A percentile compares a stretch with the other conserved stretches of the same genome.
These are phyloP conservation scores for Collybiopsis luxurians DNA, from an alignment of 768 basidiomycete genomes.

Conservation along the genomic window DNA sequence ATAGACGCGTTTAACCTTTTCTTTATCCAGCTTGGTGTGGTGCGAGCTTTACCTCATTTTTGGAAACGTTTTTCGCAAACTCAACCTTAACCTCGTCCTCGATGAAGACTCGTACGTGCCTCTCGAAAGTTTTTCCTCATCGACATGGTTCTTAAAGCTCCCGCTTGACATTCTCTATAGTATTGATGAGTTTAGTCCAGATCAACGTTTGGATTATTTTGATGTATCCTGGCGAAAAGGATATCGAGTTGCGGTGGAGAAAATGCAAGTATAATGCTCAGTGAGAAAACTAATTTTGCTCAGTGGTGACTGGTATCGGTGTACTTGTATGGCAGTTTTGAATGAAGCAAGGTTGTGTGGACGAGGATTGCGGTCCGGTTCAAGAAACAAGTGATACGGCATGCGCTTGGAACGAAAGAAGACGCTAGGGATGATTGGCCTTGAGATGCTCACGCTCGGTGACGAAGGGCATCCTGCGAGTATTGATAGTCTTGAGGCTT, in stretches of 20 bases:
- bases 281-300: too few species aligned
- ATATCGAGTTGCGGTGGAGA: neutral
- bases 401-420: too few species aligned
- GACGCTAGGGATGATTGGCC: too few species aligned
- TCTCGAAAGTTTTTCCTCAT: neutral
- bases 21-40: constrained; percentile 4
- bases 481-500: neutral
- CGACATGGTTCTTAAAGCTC: neutral
- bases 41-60: constrained; percentile 11
- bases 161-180: neutral
- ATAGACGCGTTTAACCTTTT: too few species aligned
- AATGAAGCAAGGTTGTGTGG: neutral
- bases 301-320: too few species aligned
- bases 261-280: too few species aligned
- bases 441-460: constrained; percentile 2
- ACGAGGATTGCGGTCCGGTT: neutral
- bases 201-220: constrained; percentile 2
- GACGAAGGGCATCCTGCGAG: neutral
- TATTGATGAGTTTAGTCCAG: neutral
- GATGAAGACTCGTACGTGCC: constrained; percentile 16
- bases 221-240: constrained; percentile 1
- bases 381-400: too few species aligned
- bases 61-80: constrained; percentile 5
- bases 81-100: constrained; percentile 6
- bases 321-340: too few species aligned